Base-by-base conservation (phyloP, 192 early-diverging fungal species). In the Diversispora epigaea region DNA sequence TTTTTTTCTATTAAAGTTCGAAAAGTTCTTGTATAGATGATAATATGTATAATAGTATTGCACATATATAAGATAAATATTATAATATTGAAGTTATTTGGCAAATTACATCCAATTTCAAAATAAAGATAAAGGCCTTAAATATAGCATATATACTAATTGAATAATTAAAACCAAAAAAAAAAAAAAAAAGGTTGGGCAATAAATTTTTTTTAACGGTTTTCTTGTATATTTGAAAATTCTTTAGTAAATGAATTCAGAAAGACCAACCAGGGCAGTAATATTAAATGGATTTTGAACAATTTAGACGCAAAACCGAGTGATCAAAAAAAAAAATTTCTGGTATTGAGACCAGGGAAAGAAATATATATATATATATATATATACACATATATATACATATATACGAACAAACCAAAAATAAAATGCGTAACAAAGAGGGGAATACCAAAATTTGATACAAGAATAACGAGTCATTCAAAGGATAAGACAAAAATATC, bases 381-480 rank as follows among this genome's bases (percentile, higher is more conserved):
- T n/a, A n/a, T n/a, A n/a, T n/a, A n/a, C n/a, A n/a, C n/a, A n/a
- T n/a, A n/a, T n/a, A n/a, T n/a, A n/a, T n/a, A n/a, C 40, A 40
- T 17, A 63, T 41, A 63, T 17, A 40, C 21, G 14, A 32, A 25
- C 32, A 63, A 12, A 63, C 15, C 0, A 32, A 64, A 64, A 40
- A 40, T 39, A 63, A 63, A 14, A 8, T 41, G 3, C 4, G 15
- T 3, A 3, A 17, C 8, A 44, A 64, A 44, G 15, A 17, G 39
- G 62, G 41, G 2, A 41, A 9, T 5, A 6, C 44, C 41, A 64
- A 19, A 64, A 64, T 64, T 64, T 44, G 62, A 64, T 64, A 64
- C 62, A 64, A 64, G 62, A 32, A 64, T 32, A 64, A 64, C 62
- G 62, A 64, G 41, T 44, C 41, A 64, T 44, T 64, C n/a, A 54